These are phyloP conservation scores for Fraxinus anomala DNA, from an alignment of 257 asterid species.

Conservation along the genomic window DNA sequence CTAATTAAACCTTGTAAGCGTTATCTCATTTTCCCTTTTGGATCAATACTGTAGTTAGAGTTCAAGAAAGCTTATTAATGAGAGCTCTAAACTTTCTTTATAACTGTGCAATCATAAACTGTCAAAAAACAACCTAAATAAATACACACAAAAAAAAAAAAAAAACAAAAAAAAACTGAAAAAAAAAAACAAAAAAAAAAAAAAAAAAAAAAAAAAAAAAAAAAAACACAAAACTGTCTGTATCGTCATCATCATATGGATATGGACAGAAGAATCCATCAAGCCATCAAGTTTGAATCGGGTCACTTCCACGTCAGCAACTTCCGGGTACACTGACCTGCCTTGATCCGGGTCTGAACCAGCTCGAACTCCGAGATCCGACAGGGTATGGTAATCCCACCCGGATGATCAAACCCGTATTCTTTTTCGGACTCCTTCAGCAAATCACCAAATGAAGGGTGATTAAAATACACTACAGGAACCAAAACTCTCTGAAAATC, in stretches of 20 bases:
- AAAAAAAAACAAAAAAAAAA: not conserved
- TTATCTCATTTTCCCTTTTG: no score
- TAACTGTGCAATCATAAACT: no score
- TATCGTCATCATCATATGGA: slow-evolving; percentile 16
- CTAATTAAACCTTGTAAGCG: no score
- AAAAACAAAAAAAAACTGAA: slow-evolving; percentile 6
- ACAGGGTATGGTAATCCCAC: slow-evolving; percentile 43
- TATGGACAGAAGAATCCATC: not conserved
- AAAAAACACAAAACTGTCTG: not conserved
- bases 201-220: not conserved
- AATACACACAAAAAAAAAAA: not conserved
- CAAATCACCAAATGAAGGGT: slow-evolving; percentile 35
- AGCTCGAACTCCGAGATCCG: slow-evolving; percentile 40
- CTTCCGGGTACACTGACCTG: slow-evolving; percentile 28
- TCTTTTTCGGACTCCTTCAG: slow-evolving; percentile 34
- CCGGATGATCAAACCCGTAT: slow-evolving; percentile 42
- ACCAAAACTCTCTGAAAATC: slow-evolving; percentile 35
- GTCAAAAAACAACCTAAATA: not conserved
- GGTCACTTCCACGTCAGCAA: slow-evolving; percentile 34
- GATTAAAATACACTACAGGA: slow-evolving; percentile 40
- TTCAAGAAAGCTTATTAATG: no score
- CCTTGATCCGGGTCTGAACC: slow-evolving; percentile 34
- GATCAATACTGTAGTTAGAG: no score
- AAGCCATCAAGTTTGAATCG: slow-evolving; percentile 13
- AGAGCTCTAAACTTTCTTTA: no score